Percentiles rank a stretch among this genome's conserved stretches.
These are phyloP conservation scores for Trichoderma erinaceum DNA, from an alignment of 495 filamentous ascomycete genomes.

Conservation along the genomic window DNA sequence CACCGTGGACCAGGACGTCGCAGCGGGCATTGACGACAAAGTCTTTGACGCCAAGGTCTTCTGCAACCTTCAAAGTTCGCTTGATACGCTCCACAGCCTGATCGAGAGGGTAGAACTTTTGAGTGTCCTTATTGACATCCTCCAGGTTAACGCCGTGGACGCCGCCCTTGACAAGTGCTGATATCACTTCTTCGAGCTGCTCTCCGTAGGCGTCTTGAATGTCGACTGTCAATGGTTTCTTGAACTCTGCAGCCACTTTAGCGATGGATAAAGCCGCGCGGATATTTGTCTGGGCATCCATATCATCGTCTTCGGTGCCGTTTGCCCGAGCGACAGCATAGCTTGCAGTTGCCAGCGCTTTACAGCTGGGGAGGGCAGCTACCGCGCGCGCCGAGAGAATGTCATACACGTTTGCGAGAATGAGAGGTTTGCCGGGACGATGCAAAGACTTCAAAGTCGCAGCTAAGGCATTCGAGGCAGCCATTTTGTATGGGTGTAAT, in stretches of 20 bases:
- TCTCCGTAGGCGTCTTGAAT: conserved; percentile 44
- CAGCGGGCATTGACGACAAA: conserved; percentile 41
- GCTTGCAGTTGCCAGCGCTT: conserved; percentile 45
- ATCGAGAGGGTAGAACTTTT: conserved; percentile 25
- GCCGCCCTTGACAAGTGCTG: conserved; percentile 32
- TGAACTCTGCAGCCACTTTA: conserved; percentile 19
- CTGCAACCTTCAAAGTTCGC: conserved; percentile 22
- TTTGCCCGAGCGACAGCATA: conserved; percentile 39
- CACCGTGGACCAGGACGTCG: conserved; percentile 29
- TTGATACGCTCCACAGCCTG: conserved; percentile 33
- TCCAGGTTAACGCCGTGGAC: conserved; percentile 43
- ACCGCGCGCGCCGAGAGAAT: conserved; percentile 34
- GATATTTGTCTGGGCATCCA: conserved; percentile 32
- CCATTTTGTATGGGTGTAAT: background rate
- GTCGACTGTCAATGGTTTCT: conserved; percentile 39
- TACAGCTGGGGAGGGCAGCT: conserved; percentile 31
- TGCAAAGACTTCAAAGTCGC: background rate
- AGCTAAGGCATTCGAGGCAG: background rate
- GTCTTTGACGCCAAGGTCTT: conserved; percentile 32
- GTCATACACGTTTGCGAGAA: conserved; percentile 45
- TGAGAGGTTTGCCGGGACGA: conserved; percentile 35
- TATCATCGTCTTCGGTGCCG: conserved; percentile 33
- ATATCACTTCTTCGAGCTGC: conserved; percentile 29
- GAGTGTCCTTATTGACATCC: conserved; percentile 29
- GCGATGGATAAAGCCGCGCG: conserved; percentile 23